Conservation (phyloP, 192 early-diverging fungal genomes). For the Dissophora globulifera region DNA sequence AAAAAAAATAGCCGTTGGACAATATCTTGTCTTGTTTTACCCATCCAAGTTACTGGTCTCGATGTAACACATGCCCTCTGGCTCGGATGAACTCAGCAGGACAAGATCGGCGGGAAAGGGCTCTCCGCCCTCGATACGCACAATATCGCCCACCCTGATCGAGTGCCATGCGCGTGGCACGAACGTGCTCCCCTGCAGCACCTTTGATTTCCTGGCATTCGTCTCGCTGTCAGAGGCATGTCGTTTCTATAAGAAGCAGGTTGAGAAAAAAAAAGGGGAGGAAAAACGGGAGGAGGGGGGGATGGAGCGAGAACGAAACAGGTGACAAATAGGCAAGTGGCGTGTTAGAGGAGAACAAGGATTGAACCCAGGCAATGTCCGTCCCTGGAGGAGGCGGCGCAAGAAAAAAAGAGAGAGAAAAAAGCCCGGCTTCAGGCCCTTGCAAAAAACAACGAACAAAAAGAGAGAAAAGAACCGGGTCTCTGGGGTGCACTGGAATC, state of each 20-base stretch:
- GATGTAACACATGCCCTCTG: constrained; percentile 96
- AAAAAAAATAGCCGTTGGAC: too few species aligned
- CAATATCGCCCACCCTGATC: constrained; percentile 92
- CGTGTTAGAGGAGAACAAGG: not conserved
- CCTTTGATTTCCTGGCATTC: constrained; percentile 72
- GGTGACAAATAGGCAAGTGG: not conserved
- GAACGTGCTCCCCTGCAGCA: constrained; percentile 73
- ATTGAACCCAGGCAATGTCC: too few species aligned
- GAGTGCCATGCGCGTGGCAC: constrained; percentile 82
- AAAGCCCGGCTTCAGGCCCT: too few species aligned
- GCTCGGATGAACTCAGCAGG: constrained; percentile 90
- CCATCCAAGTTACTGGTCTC: constrained; percentile 98
- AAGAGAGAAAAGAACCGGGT: too few species aligned
- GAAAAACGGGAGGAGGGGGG: not conserved
- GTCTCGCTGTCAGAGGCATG: constrained; percentile 80
- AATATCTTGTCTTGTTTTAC: constrained; percentile 44
- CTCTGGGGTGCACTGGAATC: constrained; percentile 3
- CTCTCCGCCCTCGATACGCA: constrained; percentile 87
- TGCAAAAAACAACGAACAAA: too few species aligned
- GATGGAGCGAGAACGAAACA: not conserved
- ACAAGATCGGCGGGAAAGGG: constrained; percentile 94
- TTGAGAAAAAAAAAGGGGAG: too few species aligned
- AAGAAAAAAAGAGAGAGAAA: too few species aligned
- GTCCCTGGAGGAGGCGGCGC: too few species aligned
- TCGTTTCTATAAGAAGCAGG: constrained; percentile 59